Evolutionary conservation across 305 asterid species (phyloP).

Genomic region (Fraxinus floribunda): DNA sequence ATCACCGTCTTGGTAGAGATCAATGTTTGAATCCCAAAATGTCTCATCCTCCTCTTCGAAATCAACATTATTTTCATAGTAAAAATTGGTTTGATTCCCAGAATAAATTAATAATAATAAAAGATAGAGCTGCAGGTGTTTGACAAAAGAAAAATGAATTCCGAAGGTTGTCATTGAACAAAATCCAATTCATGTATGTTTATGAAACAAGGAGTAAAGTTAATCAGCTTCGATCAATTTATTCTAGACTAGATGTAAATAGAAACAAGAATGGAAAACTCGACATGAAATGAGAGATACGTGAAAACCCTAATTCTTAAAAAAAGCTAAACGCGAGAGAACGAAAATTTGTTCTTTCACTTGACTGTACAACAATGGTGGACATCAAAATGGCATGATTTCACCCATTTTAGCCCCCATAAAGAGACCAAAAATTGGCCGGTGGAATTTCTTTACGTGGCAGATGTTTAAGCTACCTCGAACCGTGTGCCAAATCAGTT

Average conservation of each 20-base stretch:
- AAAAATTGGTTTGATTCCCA: too few species aligned
- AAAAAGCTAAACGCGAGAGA: background rate
- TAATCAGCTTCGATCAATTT: background rate
- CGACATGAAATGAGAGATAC: background rate
- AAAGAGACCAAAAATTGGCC: background rate
- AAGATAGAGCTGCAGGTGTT: background rate
- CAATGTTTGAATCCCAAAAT: background rate
- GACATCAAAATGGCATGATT: background rate
- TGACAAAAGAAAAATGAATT: too few species aligned
- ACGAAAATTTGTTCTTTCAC: background rate
- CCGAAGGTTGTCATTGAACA: background rate
- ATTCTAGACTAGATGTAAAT: background rate
- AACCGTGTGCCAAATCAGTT: background rate
- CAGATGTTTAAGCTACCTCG: slow-evolving; percentile 9
- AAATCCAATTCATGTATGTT: background rate
- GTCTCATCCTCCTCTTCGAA: background rate
- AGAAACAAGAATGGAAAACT: background rate
- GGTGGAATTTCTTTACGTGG: slow-evolving; percentile 17
- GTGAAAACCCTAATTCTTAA: background rate
- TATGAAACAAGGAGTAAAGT: background rate
- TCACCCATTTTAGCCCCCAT: background rate
- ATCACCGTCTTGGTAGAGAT: too few species aligned
- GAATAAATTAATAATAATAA: too few species aligned
- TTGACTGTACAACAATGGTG: background rate
- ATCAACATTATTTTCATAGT: background rate